Conservation (phyloP, 23 red algal species). For the Gracilaria domingensis region DNA sequence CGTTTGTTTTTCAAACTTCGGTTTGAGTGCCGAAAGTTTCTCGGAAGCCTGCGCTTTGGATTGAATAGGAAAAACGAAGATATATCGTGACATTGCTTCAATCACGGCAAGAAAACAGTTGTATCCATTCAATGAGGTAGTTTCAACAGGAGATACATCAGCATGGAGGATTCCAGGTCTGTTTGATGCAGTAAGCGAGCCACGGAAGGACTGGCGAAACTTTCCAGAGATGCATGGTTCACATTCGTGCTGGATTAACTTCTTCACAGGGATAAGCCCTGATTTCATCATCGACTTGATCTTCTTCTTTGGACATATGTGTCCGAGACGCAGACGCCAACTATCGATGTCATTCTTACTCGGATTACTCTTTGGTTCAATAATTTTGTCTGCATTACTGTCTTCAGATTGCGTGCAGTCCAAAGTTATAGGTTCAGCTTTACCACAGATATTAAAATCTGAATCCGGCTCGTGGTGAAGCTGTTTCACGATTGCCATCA, state of each 20-base stretch:
- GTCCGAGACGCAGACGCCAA: not conserved
- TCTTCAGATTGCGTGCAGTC: not conserved
- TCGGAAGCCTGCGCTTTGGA: constrained; percentile 26
- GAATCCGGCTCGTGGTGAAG: not conserved
- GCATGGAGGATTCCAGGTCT: constrained; percentile 17
- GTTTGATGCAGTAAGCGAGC: not conserved
- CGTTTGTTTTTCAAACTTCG: not conserved
- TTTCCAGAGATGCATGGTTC: not conserved
- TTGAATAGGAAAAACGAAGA: not conserved
- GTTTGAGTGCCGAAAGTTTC: constrained; percentile 1
- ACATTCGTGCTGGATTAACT: not conserved
- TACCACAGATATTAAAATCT: not conserved
- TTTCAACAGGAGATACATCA: constrained; percentile 6
- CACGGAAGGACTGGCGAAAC: constrained; percentile 23
- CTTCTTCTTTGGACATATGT: not conserved
- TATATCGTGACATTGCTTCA: not conserved
- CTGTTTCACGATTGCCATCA: not conserved
- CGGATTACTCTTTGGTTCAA: not conserved
- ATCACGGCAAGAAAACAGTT: constrained; percentile 16
- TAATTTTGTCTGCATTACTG: not conserved
- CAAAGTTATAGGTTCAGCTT: not conserved
- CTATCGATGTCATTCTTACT: not conserved
- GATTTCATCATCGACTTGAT: not conserved
- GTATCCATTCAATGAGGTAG: not conserved
- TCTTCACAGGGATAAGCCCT: not conserved